Base-by-base conservation (phyloP, 495 filamentous ascomycete genomes). In the Bombardia bombarda region DNA sequence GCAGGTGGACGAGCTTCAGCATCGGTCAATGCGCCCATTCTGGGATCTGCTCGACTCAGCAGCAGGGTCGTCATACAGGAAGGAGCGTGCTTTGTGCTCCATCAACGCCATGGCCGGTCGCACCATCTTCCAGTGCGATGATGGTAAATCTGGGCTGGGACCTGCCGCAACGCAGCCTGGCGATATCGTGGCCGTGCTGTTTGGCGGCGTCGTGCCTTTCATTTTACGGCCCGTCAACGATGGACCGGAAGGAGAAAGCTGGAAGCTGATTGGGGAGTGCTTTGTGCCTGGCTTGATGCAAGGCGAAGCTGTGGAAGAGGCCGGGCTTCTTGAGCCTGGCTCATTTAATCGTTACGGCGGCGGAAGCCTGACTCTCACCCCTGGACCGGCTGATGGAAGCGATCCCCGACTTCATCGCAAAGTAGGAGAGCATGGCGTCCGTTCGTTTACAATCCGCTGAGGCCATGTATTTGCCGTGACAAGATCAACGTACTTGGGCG, bases 211-310 rank as follows among this genome's bases (percentile, higher is more conserved):
- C 5, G 44, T 46, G 9, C 44, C 44, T 10, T 46, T 46, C 35
- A 37, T 46, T 7, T 25, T 46, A 3, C n/a, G 44, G 19, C 32
- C 32, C 9, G 36, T 38, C 13, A 7, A 1, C 14, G 38, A 25
- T 9, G 19, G 31, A 6, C 20, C 25, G 16, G 23, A 35, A 10
- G 38, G 20, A 16, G 26, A 40, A 18, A 24, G 13, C 10, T 46
- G 44, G 44, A 40, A 18, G 30, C n/a, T 46, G 17, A 37, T 46
- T 2, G 44, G 44, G 7, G 44, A 46, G 37, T 46, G 44, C 21
- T 46, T 46, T 19, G 44, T 46, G n/a, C 44, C 44, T 3, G 44
- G 28, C 1, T 20, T 46, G 36, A 46, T 46, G 44, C 44, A 46
- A 16, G 44, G 44, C 18, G 44, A 46, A 28, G 44, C 44, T 3